These are phyloP conservation scores for Dendrobium officinale DNA, from an alignment of 106 monocot species.

Conservation along the genomic window DNA sequence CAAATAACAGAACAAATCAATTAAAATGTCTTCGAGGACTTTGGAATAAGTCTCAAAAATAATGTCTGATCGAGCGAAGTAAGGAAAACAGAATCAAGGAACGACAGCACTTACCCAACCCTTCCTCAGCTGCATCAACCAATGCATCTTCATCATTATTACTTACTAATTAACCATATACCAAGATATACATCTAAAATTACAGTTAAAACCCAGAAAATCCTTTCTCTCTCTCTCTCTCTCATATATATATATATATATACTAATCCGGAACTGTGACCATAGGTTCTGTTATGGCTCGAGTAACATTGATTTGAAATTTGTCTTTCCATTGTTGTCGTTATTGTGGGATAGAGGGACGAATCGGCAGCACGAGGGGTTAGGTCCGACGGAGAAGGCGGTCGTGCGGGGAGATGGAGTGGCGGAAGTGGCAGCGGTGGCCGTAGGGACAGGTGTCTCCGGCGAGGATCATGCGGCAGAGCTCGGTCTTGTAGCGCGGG, in stretches of 20 bases:
- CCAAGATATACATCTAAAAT: not conserved
- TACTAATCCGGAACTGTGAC: not conserved
- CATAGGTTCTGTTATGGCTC: not conserved
- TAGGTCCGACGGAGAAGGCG: not conserved
- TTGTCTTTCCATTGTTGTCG: not conserved
- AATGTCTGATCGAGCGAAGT: not conserved
- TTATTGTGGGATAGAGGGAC: not conserved
- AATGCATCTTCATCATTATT: not conserved
- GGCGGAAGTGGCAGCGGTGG: slow-evolving; percentile 93
- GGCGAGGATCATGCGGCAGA: slow-evolving; percentile 77
- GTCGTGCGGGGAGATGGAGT: slow-evolving; percentile 34
- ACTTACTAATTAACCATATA: not conserved
- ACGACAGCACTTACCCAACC: not conserved
- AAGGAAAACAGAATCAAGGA: not conserved
- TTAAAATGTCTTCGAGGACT: not conserved
- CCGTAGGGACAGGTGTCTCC: slow-evolving; percentile 70
- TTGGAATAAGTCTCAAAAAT: not conserved
- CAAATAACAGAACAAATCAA: not conserved
- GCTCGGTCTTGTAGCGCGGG: slow-evolving; percentile 86
- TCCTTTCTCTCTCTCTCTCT: not conserved
- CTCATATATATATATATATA: not conserved
- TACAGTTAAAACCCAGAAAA: not conserved
- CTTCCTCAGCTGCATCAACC: not conserved
- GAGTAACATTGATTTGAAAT: not conserved
- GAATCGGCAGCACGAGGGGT: not conserved